These are phyloP conservation scores for Eimeria nieschulzi DNA, from an alignment of 169 alveolate genomes.

Conservation along the genomic window DNA sequence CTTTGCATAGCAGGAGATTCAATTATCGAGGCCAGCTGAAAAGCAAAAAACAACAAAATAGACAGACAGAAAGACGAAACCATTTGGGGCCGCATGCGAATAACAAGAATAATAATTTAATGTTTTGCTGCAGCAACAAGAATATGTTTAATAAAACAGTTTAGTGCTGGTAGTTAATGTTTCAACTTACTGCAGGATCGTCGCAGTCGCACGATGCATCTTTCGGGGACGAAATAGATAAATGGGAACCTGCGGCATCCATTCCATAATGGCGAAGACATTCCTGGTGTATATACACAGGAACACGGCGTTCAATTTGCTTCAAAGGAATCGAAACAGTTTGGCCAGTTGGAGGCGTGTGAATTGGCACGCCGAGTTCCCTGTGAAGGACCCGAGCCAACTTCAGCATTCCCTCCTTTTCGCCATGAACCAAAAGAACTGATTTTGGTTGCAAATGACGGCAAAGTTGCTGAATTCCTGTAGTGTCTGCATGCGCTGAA, in stretches of 20 bases:
- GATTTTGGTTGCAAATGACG: conserved; percentile 92
- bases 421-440: conserved; percentile 98
- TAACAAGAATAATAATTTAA: too few species aligned
- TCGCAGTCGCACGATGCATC: conserved; percentile 22
- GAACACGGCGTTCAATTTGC: neutral
- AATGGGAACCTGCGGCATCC: neutral
- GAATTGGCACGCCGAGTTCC: conserved; percentile 63
- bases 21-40: conserved; percentile 48
- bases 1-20: conserved; percentile 33
- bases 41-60: neutral
- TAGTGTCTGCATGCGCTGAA: conserved; percentile 98
- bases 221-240: neutral
- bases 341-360: conserved; percentile 69
- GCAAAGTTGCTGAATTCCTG: conserved; percentile 94
- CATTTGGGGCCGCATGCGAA: too few species aligned
- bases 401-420: conserved; percentile 94
- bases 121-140: too few species aligned
- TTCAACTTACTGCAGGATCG: conserved; percentile 34
- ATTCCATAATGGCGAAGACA: conserved; percentile 17
- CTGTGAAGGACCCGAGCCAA: conserved; percentile 80
- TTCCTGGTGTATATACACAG: conserved; percentile 50
- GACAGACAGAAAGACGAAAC: too few species aligned
- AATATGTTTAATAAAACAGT: too few species aligned
- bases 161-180: neutral
- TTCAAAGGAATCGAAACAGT: conserved; percentile 44